These are phyloP conservation scores for Cryptococcus sp. DNA, from an alignment of 1,284 basidiomycete species.

Conservation along the genomic window DNA sequence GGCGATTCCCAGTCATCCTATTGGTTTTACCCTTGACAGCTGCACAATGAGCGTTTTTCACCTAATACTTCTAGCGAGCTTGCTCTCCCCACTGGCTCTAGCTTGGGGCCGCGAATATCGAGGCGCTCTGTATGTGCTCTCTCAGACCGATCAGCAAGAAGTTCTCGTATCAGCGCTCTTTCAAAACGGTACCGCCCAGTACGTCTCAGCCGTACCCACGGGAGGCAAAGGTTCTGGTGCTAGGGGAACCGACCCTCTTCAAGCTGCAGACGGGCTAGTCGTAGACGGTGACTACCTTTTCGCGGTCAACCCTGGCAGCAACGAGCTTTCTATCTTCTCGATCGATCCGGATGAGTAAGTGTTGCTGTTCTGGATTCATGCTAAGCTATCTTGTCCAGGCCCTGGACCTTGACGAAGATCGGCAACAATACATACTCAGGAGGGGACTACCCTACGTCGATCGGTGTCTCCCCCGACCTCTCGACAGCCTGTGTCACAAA, in stretches of 20 bases:
- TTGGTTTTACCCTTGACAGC: too few species aligned
- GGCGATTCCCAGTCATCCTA: too few species aligned
- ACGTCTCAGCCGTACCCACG: background rate
- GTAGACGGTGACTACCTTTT: background rate
- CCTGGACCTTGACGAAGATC: background rate
- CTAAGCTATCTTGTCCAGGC: background rate
- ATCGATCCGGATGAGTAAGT: background rate
- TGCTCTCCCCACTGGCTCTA: background rate
- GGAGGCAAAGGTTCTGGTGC: background rate
- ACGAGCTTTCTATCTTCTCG: background rate
- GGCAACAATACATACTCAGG: background rate
- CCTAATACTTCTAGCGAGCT: too few species aligned
- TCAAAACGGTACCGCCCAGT: background rate
- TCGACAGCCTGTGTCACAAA: background rate
- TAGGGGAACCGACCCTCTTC: background rate
- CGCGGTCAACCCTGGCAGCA: background rate
- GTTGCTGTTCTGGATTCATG: background rate
- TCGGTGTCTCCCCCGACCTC: background rate
- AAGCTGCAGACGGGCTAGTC: background rate
- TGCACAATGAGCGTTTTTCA: too few species aligned
- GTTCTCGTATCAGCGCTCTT: background rate
- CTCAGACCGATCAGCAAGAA: background rate
- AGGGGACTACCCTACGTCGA: background rate
- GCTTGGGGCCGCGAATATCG: background rate
- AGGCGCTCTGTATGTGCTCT: background rate